Conservation (phyloP, 352 stramenopile species). For the Phytophthora litchii region DNA sequence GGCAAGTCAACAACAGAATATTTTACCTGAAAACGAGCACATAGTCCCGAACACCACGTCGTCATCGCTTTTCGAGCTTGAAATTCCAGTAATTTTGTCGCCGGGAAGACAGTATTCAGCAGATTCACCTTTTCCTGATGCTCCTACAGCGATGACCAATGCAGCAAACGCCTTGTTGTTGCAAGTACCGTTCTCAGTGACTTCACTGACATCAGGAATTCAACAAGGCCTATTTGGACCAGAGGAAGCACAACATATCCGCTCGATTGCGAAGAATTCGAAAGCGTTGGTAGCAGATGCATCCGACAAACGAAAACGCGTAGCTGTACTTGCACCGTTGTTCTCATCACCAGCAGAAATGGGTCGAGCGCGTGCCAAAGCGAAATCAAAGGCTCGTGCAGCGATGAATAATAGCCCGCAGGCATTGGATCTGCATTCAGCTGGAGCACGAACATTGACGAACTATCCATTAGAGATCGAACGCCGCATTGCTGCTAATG, state of each 20-base stretch:
- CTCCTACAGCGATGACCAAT: conserved; percentile 28
- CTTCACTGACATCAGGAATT: conserved; percentile 45
- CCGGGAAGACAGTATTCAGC: neutral
- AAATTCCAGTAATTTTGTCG: conserved; percentile 11
- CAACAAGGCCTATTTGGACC: conserved; percentile 51
- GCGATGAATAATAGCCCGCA: conserved; percentile 30
- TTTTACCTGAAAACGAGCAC: conserved; percentile 2
- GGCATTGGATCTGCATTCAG: conserved; percentile 4
- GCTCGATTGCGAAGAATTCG: conserved; percentile 34
- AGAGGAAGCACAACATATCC: conserved; percentile 46
- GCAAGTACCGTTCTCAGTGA: conserved; percentile 47
- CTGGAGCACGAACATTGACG: conserved; percentile 16
- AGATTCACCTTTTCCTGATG: conserved; percentile 17
- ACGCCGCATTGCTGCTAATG: conserved; percentile 21
- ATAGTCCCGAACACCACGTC: conserved; percentile 1
- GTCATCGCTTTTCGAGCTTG: conserved; percentile 19
- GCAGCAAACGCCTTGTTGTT: conserved; percentile 25
- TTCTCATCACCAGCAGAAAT: conserved; percentile 39
- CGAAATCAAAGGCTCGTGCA: conserved; percentile 21
- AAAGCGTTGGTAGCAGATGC: conserved; percentile 16
- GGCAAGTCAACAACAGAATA: conserved; percentile 3
- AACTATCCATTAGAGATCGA: conserved; percentile 59
- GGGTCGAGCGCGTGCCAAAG: conserved; percentile 11
- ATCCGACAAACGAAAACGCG: conserved; percentile 31
- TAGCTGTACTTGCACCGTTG: conserved; percentile 30